Percentiles rank a stretch among this genome's conserved stretches.
phyloP scores from a whole-genome alignment of 2,329 filamentous ascomycete genomes.

The Bipolaris sorokiniana region DNA sequence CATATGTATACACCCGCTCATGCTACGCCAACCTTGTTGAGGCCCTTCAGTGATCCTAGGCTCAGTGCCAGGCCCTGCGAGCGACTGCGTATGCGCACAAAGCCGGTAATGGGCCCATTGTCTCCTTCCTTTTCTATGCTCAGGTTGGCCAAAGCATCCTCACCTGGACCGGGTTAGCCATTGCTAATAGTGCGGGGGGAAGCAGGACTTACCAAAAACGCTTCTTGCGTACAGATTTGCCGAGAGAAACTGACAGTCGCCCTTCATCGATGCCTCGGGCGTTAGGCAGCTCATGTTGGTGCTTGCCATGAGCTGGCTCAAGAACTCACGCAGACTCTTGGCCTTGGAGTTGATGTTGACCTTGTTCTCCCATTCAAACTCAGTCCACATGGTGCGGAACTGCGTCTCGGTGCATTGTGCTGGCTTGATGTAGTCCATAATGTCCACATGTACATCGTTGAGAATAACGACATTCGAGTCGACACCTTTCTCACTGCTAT shows the following conservation, averaged over 20 bases:
- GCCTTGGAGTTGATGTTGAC: conserved; percentile 99
- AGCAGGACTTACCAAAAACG: conserved; percentile 83
- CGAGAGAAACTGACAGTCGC: conserved; percentile 96
- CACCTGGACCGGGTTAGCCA: conserved; percentile 64
- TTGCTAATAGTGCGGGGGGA: not conserved
- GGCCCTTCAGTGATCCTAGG: conserved; percentile 89
- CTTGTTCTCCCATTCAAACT: conserved; percentile 99
- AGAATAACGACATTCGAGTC: conserved; percentile 92
- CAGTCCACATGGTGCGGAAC: conserved; percentile 99
- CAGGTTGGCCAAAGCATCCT: conserved; percentile 96
- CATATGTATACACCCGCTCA: conserved; percentile 11
- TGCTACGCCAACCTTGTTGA: conserved; percentile 63
- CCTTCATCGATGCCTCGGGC: conserved; percentile 93
- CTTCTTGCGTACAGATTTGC: conserved; percentile 96
- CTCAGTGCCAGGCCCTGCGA: conserved; percentile 94
- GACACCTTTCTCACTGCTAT: conserved; percentile 67
- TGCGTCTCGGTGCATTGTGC: conserved; percentile 96
- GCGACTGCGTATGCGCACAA: conserved; percentile 95
- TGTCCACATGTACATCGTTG: conserved; percentile 97
- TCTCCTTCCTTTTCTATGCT: conserved; percentile 98
- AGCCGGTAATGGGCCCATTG: conserved; percentile 92
- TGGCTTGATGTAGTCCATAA: conserved; percentile 99
- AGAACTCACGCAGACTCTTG: conserved; percentile 87
- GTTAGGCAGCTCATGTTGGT: conserved; percentile 99
- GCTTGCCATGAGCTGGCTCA: conserved; percentile 92